These are phyloP conservation scores for Jimgerdemannia flammicorona DNA, from an alignment of 192 early-diverging fungal species.

Conservation along the genomic window DNA sequence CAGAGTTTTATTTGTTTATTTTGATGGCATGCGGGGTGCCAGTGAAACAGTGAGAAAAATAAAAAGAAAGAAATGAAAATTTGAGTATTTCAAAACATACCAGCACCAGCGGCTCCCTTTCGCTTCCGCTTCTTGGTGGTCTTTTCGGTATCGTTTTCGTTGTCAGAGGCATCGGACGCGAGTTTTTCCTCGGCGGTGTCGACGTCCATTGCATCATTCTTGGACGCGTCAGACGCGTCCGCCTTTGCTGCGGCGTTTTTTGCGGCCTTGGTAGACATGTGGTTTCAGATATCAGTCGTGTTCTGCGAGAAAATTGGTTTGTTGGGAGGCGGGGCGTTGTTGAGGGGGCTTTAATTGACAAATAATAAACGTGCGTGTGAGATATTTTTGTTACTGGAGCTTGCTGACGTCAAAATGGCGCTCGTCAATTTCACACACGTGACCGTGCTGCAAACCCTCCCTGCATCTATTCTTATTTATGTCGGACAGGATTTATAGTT, in stretches of 20 bases:
- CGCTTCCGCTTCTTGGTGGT: background rate
- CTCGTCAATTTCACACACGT: no score
- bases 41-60: background rate
- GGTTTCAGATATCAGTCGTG: no score
- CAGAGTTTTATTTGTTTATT: background rate
- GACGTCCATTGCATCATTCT: background rate
- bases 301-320: no score
- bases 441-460: no score
- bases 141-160: background rate
- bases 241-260: background rate
- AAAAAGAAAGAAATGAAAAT: background rate
- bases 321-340: no score
- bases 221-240: background rate
- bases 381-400: no score
- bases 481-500: no score
- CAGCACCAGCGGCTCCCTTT: background rate
- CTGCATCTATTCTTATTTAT: no score
- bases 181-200: background rate
- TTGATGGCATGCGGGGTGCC: background rate
- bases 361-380: no score
- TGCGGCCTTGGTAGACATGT: background rate
- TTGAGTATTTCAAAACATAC: background rate
- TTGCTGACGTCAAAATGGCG: no score
- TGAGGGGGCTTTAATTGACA: no score
- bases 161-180: background rate